Percentiles rank a stretch among this genome's conserved stretches.
These are phyloP conservation scores for Didymella arachidicola DNA, from an alignment of 2,329 filamentous ascomycete species.

Conservation along the genomic window DNA sequence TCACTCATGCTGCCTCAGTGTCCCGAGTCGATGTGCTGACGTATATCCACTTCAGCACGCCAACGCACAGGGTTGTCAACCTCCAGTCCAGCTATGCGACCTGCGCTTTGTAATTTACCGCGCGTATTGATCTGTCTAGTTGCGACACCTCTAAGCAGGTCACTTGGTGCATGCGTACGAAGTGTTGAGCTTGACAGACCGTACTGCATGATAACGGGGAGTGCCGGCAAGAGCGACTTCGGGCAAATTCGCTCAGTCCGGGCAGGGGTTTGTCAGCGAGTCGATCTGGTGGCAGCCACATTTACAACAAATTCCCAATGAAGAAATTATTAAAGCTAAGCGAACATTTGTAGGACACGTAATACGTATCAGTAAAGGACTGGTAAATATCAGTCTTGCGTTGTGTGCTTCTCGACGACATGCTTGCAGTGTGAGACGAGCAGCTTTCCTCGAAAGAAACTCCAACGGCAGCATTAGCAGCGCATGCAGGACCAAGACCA, in stretches of 20 bases:
- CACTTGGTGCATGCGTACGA: background rate
- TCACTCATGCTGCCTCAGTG: conserved; percentile 5
- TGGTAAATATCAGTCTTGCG: background rate
- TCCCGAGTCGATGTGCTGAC: background rate
- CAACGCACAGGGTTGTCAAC: background rate
- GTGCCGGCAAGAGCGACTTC: conserved; percentile 7
- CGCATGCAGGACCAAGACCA: background rate
- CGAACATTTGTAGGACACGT: background rate
- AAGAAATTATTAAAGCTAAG: background rate
- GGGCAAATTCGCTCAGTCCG: background rate
- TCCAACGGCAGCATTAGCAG: background rate
- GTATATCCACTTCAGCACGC: no score
- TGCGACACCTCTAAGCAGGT: conserved; percentile 9
- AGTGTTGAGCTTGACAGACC: background rate
- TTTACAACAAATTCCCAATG: background rate
- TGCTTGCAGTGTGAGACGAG: background rate
- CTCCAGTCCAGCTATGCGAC: background rate
- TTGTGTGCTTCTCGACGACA: background rate
- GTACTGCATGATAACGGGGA: conserved; percentile 1
- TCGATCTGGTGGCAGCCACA: background rate
- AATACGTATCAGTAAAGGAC: background rate
- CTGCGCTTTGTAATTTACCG: background rate
- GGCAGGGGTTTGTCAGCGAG: conserved; percentile 4
- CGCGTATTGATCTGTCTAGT: background rate
- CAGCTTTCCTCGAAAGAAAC: background rate